phyloP scores from a whole-genome alignment of 495 filamentous ascomycete genomes.

The Neurospora africana region DNA sequence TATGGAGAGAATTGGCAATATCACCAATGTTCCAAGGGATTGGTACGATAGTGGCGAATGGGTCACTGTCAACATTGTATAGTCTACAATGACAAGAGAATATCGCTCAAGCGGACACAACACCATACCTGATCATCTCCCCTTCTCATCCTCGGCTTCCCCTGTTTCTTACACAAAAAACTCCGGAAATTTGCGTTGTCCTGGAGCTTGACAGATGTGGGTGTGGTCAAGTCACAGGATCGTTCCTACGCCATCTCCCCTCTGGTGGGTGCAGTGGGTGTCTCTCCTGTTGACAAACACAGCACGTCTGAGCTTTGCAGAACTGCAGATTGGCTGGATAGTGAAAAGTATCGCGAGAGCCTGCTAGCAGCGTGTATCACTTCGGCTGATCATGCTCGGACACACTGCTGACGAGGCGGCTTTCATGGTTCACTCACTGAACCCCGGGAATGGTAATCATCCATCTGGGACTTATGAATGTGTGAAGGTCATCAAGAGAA shows the following conservation, averaged over 20 bases:
- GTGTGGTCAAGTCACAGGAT: neutral
- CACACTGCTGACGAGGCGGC: neutral
- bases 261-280: neutral
- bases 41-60: neutral
- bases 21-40: neutral
- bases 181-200: neutral
- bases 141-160: neutral
- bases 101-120: constrained; percentile 18
- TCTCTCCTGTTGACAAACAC: neutral
- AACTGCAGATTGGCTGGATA: neutral
- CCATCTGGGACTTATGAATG: too few species aligned
- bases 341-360: neutral
- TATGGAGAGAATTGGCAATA: neutral
- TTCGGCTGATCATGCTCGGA: neutral
- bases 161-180: neutral
- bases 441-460: too few species aligned
- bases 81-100: neutral
- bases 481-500: neutral
- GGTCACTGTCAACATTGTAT: neutral
- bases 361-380: neutral
- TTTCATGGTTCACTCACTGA: too few species aligned
- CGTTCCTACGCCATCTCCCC: neutral
- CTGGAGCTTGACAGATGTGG: neutral
- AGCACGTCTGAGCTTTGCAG: neutral
- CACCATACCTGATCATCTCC: constrained; percentile 57